These are phyloP conservation scores for Termitomyces sp. DNA, from an alignment of 768 basidiomycete species.

Conservation along the genomic window DNA sequence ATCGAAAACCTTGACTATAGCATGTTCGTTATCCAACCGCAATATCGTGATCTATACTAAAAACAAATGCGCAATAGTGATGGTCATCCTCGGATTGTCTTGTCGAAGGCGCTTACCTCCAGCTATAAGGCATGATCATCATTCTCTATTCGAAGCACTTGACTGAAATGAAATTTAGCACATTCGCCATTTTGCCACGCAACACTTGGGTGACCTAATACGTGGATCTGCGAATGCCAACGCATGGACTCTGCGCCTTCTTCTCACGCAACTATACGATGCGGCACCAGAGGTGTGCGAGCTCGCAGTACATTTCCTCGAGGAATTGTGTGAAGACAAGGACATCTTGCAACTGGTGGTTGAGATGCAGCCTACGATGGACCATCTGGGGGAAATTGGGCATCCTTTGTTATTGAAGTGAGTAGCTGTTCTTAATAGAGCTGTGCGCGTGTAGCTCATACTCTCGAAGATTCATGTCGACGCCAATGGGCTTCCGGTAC, in stretches of 20 bases:
- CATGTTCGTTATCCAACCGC: conserved; percentile 51
- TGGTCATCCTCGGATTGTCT: conserved; percentile 89
- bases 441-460: not conserved
- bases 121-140: conserved; percentile 67
- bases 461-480: conserved; percentile 82
- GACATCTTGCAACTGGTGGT: conserved; percentile 88
- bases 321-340: conserved; percentile 84
- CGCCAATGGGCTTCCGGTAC: conserved; percentile 88
- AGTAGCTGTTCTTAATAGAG: conserved; percentile 29
- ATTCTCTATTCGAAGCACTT: not conserved
- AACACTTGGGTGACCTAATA: conserved; percentile 81
- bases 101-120: conserved; percentile 94
- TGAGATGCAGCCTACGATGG: conserved; percentile 91
- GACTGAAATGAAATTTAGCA: conserved; percentile 49
- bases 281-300: conserved; percentile 88
- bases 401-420: conserved; percentile 87
- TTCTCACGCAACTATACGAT: conserved; percentile 96
- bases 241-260: conserved; percentile 86
- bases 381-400: conserved; percentile 92
- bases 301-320: conserved; percentile 83
- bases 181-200: conserved; percentile 85
- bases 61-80: conserved; percentile 51
- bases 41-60: conserved; percentile 9
- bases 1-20: conserved; percentile 91
- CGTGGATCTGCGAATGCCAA: conserved; percentile 62